Evolutionary conservation across 2,329 filamentous ascomycete genomes (phyloP).

Genomic region (Cladobotryum protrusum): DNA sequence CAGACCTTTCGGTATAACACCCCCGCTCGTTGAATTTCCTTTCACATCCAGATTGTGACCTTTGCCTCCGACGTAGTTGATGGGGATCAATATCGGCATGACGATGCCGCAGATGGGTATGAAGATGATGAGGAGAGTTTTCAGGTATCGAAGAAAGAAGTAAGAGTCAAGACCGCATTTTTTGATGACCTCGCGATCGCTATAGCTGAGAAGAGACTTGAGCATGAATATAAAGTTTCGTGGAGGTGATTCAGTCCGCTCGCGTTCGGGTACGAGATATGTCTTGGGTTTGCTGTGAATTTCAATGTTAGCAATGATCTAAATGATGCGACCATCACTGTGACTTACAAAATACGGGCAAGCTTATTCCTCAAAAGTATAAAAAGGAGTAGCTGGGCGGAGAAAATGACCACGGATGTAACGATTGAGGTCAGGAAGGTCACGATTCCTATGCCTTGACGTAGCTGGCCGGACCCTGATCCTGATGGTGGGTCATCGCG

Average conservation of each 20-base stretch:
- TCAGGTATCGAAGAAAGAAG: constrained; percentile 87
- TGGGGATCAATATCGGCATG: constrained; percentile 75
- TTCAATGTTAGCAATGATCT: not conserved
- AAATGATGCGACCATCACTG: not conserved
- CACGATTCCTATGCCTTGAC: constrained; percentile 33
- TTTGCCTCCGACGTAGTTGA: constrained; percentile 71
- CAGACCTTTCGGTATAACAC: constrained; percentile 49
- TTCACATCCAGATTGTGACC: constrained; percentile 47
- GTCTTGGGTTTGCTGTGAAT: constrained; percentile 66
- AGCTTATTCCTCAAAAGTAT: constrained; percentile 70
- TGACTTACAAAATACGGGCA: constrained; percentile 71
- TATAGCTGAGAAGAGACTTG: constrained; percentile 57
- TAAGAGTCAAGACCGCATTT: constrained; percentile 96
- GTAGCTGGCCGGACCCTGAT: constrained; percentile 6
- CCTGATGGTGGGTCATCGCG: constrained; percentile 2
- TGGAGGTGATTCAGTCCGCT: constrained; percentile 72
- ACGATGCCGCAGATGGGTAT: constrained; percentile 72
- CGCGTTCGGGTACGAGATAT: constrained; percentile 77
- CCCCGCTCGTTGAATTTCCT: constrained; percentile 25
- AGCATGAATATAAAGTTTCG: constrained; percentile 45
- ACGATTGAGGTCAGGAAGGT: constrained; percentile 58
- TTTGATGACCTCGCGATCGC: constrained; percentile 78
- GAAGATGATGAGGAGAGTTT: constrained; percentile 80
- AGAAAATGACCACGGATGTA: constrained; percentile 57
- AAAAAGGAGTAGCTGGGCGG: constrained; percentile 63